Conservation (phyloP, 495 filamentous ascomycete genomes). For the Penicillium nucicola region DNA sequence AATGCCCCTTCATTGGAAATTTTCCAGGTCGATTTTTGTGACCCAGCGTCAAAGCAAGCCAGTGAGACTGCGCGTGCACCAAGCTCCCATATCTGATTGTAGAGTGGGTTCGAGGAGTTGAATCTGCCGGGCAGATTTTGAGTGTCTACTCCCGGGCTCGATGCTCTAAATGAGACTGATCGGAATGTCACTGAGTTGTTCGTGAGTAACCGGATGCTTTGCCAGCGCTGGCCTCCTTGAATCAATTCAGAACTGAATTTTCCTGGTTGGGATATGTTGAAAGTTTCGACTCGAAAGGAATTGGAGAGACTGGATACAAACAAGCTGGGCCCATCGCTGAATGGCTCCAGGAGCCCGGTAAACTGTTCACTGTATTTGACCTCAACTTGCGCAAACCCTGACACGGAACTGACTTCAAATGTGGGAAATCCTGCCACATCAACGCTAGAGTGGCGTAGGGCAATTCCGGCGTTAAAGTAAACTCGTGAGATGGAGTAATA, state of each 20-base stretch:
- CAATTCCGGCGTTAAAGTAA: too few relatives aligned
- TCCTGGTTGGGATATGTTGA: too few relatives aligned
- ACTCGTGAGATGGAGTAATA: too few relatives aligned
- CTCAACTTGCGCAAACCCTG: too few relatives aligned
- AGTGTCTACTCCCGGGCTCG: too few relatives aligned
- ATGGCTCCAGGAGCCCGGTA: neutral
- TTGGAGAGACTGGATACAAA: constrained; percentile 4
- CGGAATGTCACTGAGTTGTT: neutral
- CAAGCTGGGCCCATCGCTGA: constrained; percentile 3
- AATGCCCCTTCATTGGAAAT: neutral
- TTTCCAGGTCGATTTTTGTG: neutral
- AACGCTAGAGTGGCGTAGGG: too few relatives aligned
- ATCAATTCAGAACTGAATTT: constrained; percentile 3
- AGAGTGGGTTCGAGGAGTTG: neutral
- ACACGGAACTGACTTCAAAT: too few relatives aligned
- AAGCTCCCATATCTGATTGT: neutral
- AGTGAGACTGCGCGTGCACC: constrained; percentile 1
- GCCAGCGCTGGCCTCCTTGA: constrained; percentile 9
- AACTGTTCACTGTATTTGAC: constrained; percentile 11
- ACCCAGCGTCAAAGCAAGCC: neutral
- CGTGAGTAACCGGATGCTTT: neutral
- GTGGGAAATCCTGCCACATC: too few relatives aligned
- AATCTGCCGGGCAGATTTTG: neutral
- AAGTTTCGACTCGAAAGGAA: constrained; percentile 5
- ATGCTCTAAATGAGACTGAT: neutral